A percentile compares a stretch with the other conserved stretches of the same genome.
phyloP scores from a whole-genome alignment of 495 filamentous ascomycete genomes.

The Tuber aestivum region DNA sequence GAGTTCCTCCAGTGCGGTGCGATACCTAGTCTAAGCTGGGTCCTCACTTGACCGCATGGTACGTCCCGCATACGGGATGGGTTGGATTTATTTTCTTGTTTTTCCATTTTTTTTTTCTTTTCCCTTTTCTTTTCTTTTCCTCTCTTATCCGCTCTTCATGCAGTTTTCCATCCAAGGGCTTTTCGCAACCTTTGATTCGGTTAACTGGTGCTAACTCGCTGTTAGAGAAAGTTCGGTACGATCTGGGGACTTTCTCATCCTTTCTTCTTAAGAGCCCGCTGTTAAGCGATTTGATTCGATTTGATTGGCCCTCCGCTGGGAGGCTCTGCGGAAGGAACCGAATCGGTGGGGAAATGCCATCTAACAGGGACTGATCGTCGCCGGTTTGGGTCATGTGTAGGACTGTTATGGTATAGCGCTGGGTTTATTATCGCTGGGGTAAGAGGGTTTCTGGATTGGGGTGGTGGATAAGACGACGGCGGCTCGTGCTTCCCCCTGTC shows the following conservation, averaged over 20 bases:
- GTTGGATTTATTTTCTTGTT: neutral
- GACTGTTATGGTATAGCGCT: neutral
- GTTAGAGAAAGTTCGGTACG: neutral
- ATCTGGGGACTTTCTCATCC: neutral
- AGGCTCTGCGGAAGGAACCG: conserved; percentile 37
- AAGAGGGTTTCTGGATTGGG: neutral
- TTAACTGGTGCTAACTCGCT: neutral
- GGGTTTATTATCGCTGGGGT: neutral
- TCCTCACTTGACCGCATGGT: neutral
- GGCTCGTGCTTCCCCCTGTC: neutral
- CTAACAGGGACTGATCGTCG: conserved; percentile 16
- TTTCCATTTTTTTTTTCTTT: neutral
- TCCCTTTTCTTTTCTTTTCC: neutral
- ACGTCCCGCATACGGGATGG: neutral
- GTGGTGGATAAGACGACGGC: neutral
- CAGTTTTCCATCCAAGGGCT: neutral
- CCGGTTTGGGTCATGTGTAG: conserved; percentile 17
- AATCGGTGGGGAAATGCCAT: conserved; percentile 35
- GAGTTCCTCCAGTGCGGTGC: too few relatives aligned
- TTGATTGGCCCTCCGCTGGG: neutral
- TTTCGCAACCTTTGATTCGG: neutral
- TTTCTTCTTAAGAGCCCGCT: neutral
- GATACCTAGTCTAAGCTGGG: too few relatives aligned
- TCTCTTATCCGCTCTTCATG: neutral
- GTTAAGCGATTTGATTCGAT: neutral